A percentile compares a stretch with the other conserved stretches of the same genome.
Evolutionary conservation across 495 filamentous ascomycete genomes (phyloP).

Genomic region (Aspergillus kassunensis): DNA sequence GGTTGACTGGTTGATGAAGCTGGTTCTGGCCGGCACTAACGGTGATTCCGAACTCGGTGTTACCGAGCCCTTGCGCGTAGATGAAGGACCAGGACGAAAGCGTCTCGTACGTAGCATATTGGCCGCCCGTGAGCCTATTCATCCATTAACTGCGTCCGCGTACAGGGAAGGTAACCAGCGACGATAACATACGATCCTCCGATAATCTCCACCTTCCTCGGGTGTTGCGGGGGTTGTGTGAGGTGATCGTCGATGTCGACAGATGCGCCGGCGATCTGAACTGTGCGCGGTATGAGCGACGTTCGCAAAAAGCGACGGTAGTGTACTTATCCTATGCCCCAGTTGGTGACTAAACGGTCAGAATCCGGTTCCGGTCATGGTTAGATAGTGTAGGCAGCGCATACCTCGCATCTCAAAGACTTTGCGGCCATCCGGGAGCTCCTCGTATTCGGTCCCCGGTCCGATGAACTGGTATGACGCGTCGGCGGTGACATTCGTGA

Average conservation of each 20-base stretch:
- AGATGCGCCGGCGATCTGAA: slow-evolving; percentile 57
- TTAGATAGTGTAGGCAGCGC: too few relatives aligned
- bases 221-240: slow-evolving; percentile 47
- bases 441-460: slow-evolving; percentile 18
- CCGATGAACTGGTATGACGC: slow-evolving; percentile 59
- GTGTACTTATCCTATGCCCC: slow-evolving; percentile 54
- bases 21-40: slow-evolving; percentile 19
- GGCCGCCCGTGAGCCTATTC: slow-evolving; percentile 43
- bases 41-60: slow-evolving; percentile 60
- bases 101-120: slow-evolving; percentile 63
- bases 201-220: slow-evolving; percentile 60
- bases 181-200: slow-evolving; percentile 49
- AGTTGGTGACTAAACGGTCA: slow-evolving; percentile 54
- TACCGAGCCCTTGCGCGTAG: slow-evolving; percentile 56
- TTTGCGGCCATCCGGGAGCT: slow-evolving; percentile 14
- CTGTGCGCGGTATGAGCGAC: slow-evolving; percentile 20
- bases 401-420: slow-evolving; percentile 38
- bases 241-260: slow-evolving; percentile 45
- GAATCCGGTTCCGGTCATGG: slow-evolving; percentile 10
- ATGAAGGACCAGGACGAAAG: slow-evolving; percentile 56
- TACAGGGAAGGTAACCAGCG: too few relatives aligned
- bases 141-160: background rate
- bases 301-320: background rate
- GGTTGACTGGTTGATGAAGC: too few relatives aligned
- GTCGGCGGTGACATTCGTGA: slow-evolving; percentile 61